Evolutionary conservation across 2,329 filamentous ascomycete species (phyloP).

Genomic region (Clathrospora elynae): DNA sequence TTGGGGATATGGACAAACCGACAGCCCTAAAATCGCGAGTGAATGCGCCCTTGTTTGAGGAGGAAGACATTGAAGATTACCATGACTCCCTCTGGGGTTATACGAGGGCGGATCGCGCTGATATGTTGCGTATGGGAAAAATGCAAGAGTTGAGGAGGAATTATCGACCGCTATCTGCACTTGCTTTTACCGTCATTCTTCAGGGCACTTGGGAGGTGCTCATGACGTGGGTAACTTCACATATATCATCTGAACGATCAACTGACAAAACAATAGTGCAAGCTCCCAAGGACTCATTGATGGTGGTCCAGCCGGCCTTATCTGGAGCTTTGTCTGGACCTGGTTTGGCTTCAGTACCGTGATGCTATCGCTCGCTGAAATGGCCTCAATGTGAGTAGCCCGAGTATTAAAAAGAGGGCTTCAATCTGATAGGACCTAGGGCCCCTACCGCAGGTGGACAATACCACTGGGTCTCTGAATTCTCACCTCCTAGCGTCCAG

Average conservation of each 20-base stretch:
- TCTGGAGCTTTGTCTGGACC: conserved; percentile 46
- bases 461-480: conserved; percentile 46
- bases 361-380: conserved; percentile 43
- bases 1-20: conserved; percentile 16
- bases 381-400: conserved; percentile 47
- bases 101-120: conserved; percentile 35
- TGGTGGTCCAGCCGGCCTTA: conserved; percentile 41
- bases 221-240: conserved; percentile 29
- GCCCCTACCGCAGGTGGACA: conserved; percentile 45
- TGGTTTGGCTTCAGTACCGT: conserved; percentile 42
- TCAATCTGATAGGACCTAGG: too few relatives aligned
- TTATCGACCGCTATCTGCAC: conserved; percentile 40
- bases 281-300: conserved; percentile 38
- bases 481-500: conserved; percentile 36
- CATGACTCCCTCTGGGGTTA: conserved; percentile 35
- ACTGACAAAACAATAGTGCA: conserved; percentile 23
- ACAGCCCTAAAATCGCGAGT: conserved; percentile 8
- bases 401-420: too few relatives aligned
- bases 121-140: conserved; percentile 45
- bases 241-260: background rate
- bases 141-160: conserved; percentile 43
- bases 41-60: conserved; percentile 19
- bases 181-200: conserved; percentile 43
- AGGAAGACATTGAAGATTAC: conserved; percentile 32
- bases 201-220: conserved; percentile 45